phyloP scores from a whole-genome alignment of 164 flowering plant genomes.

The Kingdonia uniflora region DNA sequence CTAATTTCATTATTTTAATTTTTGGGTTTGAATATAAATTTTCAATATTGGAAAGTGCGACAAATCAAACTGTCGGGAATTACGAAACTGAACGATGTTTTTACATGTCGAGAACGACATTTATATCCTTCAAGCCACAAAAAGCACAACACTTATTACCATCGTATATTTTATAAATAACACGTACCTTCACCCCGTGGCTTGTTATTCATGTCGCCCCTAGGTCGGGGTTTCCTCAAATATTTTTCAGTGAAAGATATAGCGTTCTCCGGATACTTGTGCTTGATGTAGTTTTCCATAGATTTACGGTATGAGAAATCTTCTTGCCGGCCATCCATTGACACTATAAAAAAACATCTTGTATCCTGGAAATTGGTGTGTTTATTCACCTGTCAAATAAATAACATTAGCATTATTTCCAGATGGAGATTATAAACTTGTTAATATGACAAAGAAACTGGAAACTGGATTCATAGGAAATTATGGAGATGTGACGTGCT shows the following conservation, averaged over 20 bases:
- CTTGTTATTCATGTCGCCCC: too few species aligned
- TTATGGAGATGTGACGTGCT: too few species aligned
- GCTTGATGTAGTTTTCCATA: conserved; percentile 24
- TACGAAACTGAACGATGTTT: not conserved
- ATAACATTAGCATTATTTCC: not conserved
- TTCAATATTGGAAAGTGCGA: too few species aligned
- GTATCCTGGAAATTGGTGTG: conserved; percentile 46
- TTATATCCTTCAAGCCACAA: not conserved
- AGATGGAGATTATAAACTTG: too few species aligned
- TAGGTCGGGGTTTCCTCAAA: conserved; percentile 21
- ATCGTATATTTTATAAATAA: too few species aligned
- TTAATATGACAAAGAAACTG: not conserved
- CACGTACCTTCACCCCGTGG: too few species aligned
- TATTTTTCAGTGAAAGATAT: conserved; percentile 53
- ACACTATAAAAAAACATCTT: conserved; percentile 61
- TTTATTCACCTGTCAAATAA: conserved; percentile 42
- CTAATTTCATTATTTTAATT: too few species aligned
- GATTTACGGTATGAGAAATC: conserved; percentile 9
- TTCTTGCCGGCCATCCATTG: conserved; percentile 6
- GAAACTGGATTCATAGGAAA: too few species aligned
- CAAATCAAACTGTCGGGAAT: not conserved
- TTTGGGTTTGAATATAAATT: too few species aligned
- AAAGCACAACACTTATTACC: too few species aligned
- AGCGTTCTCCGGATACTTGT: conserved; percentile 52
- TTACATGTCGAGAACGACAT: not conserved